Base-by-base conservation (phyloP, 768 basidiomycete species). In the Lactarius vividus region DNA sequence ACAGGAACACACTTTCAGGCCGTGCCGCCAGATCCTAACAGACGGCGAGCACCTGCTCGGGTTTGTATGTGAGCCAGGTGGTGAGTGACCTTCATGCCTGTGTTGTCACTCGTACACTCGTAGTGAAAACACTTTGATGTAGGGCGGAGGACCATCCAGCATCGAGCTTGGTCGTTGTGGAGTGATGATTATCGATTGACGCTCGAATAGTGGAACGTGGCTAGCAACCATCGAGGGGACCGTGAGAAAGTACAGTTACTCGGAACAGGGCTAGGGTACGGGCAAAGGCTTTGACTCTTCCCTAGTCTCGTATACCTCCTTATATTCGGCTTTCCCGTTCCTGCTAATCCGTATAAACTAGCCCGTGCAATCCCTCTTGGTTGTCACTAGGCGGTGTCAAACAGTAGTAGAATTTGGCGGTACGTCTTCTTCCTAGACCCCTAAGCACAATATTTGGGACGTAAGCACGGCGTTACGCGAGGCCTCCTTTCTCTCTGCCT, bases 221-320 rank as follows among this genome's bases (percentile, higher is more conserved):
- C 53, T 29, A 31, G 29, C 16, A n/a, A 54, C 6, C 44, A 28
- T 16, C 53, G 20, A 18, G 53, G 28, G 16, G 8, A 28, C 13
- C 62, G 62, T 62, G 62, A 20, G 62, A 62, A 62, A 29, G 15
- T 52, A 52, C 26, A 52, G 49, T n/a, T 23, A 23, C 46, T 5
- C 46, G 35, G n/a, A 7, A 23, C 46, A 49, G 23, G 44, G 46
- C 46, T n/a, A 46, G n/a, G n/a, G n/a, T 10, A 49, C 10, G 23
- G 46, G 4, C 11, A 23, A 11, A 13, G 10, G 46, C n/a, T 2
- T 49, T 49, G 23, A 49, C 49, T 26, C 13, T 15, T 49, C 26
- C 49, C 49, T 52, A 15, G 23, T 28, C 4, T 26, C 26, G 5
- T 26, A 15, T 28, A 52, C 49, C 13, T 44, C 42, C 42, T 49